Conservation (phyloP, 2,329 filamentous ascomycete genomes). For the Zopfia rhizophila region DNA sequence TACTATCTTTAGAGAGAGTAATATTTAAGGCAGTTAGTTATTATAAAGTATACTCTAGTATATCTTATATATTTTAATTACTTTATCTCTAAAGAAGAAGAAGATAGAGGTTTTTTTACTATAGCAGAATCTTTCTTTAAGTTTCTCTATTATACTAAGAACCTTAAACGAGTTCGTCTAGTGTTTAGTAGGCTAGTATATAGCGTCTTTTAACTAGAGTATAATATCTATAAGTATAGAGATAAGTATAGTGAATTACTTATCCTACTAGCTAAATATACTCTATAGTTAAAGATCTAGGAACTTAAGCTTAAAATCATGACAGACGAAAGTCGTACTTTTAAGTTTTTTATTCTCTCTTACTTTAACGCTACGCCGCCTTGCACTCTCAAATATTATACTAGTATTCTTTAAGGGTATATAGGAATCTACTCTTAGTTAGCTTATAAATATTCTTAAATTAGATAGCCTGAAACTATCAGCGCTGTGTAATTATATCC, state of each 20-base stretch:
- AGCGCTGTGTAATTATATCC: no score
- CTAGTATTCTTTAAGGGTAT: not conserved
- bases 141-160: not conserved
- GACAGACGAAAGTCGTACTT: conserved; percentile 3
- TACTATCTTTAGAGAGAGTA: conserved; percentile 8
- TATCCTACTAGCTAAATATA: not conserved
- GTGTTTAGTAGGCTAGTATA: conserved; percentile 15
- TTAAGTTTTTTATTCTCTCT: conserved; percentile 1
- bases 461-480: no score
- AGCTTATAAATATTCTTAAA: no score
- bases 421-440: conserved; percentile 6
- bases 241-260: conserved; percentile 9
- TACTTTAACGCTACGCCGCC: not conserved
- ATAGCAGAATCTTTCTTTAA: not conserved
- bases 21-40: conserved; percentile 3
- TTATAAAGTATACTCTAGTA: not conserved
- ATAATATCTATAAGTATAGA: no score
- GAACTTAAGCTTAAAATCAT: conserved; percentile 11
- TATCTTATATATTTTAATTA: conserved; percentile 2
- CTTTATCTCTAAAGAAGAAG: not conserved
- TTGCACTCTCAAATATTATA: not conserved
- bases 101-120: not conserved
- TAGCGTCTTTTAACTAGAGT: conserved; percentile 10
- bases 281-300: conserved; percentile 6
- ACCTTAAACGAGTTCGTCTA: conserved; percentile 9